Percentiles rank a stretch among this genome's conserved stretches.
Evolutionary conservation across 116 monocot species (phyloP).

Genomic region (Dioscorea cayenensis): DNA sequence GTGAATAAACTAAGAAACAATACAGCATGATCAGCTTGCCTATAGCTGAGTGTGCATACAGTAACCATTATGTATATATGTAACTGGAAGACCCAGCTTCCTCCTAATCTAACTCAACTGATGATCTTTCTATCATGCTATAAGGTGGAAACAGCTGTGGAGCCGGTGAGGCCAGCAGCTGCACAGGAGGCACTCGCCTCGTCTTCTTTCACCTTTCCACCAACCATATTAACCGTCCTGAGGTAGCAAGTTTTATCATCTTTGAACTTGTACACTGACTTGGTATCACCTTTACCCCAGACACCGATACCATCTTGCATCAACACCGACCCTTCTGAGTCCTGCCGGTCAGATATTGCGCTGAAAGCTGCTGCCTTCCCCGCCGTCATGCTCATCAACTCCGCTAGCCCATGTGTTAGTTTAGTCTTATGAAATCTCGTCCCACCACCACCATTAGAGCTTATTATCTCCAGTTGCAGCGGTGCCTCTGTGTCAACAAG

Average conservation of each 20-base stretch:
- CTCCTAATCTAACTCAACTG: background rate
- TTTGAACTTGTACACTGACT: conserved; percentile 27
- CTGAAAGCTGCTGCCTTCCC: conserved; percentile 14
- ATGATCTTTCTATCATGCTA: too few species aligned
- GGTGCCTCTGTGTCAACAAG: conserved; percentile 18
- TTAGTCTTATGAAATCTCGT: conserved; percentile 20
- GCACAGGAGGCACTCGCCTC: conserved; percentile 22
- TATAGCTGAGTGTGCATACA: too few species aligned
- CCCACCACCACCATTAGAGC: conserved; percentile 25
- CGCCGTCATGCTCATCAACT: conserved; percentile 13
- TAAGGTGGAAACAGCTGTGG: background rate
- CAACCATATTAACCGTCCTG: conserved; percentile 30
- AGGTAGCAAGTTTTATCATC: conserved; percentile 29
- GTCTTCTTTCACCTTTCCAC: conserved; percentile 31
- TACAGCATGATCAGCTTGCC: too few species aligned
- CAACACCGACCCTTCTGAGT: conserved; percentile 26
- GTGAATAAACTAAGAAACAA: too few species aligned
- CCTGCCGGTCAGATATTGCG: conserved; percentile 23
- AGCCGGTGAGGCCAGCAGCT: background rate
- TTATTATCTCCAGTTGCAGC: conserved; percentile 12
- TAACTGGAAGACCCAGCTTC: background rate
- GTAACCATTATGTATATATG: too few species aligned
- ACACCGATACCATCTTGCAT: conserved; percentile 9
- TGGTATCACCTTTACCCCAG: conserved; percentile 36
- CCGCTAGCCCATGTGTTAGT: conserved; percentile 21